Evolutionary conservation across 2,329 filamentous ascomycete genomes (phyloP).

Genomic region (Mariannaea sp.): DNA sequence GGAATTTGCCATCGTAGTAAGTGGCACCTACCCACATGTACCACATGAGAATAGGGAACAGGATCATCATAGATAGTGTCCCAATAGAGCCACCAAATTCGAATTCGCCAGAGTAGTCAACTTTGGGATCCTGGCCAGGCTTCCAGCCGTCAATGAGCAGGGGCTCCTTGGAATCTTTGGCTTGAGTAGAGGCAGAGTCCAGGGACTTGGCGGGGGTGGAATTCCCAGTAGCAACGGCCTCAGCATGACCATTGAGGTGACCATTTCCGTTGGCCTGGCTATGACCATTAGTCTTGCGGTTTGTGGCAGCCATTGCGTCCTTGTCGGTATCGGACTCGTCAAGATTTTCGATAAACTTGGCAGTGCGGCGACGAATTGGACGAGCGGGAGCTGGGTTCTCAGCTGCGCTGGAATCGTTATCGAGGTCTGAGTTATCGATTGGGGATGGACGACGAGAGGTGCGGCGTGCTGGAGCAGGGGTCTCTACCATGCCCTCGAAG

Average conservation of each 20-base stretch:
- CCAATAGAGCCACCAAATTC: constrained; percentile 93
- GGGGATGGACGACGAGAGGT: constrained; percentile 56
- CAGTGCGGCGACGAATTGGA: constrained; percentile 51
- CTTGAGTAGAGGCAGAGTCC: constrained; percentile 19
- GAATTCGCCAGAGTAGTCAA: constrained; percentile 66
- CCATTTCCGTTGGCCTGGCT: constrained; percentile 41
- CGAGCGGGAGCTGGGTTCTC: constrained; percentile 46
- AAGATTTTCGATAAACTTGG: constrained; percentile 57
- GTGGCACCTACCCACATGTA: constrained; percentile 99
- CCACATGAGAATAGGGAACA: constrained; percentile 95
- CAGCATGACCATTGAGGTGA: constrained; percentile 34
- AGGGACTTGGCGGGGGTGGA: constrained; percentile 15
- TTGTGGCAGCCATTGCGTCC: constrained; percentile 36
- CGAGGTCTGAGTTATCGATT: constrained; percentile 51
- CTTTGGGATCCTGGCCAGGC: constrained; percentile 63
- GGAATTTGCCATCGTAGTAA: constrained; percentile 87
- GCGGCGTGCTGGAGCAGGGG: constrained; percentile 49
- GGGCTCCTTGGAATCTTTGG: constrained; percentile 23
- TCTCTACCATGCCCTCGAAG: constrained; percentile 66
- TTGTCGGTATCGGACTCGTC: constrained; percentile 47
- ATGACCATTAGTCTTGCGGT: constrained; percentile 39
- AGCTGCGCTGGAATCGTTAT: constrained; percentile 55
- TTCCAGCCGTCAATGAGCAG: constrained; percentile 59
- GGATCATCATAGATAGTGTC: constrained; percentile 82
- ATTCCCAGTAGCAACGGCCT: constrained; percentile 30